phyloP scores from a whole-genome alignment of 495 filamentous ascomycete species.

The Hypoxylon rickii region DNA sequence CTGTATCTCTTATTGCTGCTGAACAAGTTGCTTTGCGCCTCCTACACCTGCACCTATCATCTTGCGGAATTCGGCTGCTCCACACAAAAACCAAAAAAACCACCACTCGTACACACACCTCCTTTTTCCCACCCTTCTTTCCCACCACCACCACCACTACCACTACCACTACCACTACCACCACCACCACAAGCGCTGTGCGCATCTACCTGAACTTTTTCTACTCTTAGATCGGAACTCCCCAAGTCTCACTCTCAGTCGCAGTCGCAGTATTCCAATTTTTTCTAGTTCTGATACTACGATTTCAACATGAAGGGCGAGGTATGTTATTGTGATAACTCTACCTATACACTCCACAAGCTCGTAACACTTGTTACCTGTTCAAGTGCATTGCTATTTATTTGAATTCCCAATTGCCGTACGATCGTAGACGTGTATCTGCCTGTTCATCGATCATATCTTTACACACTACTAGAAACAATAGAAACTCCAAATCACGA shows the following conservation, averaged over 20 bases:
- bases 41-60: not conserved
- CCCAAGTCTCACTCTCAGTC: constrained; percentile 6
- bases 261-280: constrained; percentile 26
- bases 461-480: constrained; percentile 8
- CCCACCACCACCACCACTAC: constrained; percentile 19
- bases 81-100: constrained; percentile 28
- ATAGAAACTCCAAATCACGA: too few species aligned
- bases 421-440: not conserved
- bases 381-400: constrained; percentile 1
- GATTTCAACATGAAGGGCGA: constrained; percentile 44
- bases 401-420: constrained; percentile 3
- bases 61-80: constrained; percentile 13
- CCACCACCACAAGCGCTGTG: constrained; percentile 35
- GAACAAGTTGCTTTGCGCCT: too few species aligned
- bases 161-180: constrained; percentile 32
- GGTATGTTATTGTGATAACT: constrained; percentile 36
- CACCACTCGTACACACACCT: constrained; percentile 25
- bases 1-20: too few species aligned
- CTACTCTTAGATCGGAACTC: constrained; percentile 19
- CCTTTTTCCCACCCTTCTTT: constrained; percentile 22
- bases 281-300: constrained; percentile 23
- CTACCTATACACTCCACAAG: not conserved
- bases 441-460: not conserved
- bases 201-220: constrained; percentile 25
- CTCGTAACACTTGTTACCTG: constrained; percentile 1